Evolutionary conservation across 2,329 filamentous ascomycete species (phyloP).

Genomic region (Whalleya microplaca): DNA sequence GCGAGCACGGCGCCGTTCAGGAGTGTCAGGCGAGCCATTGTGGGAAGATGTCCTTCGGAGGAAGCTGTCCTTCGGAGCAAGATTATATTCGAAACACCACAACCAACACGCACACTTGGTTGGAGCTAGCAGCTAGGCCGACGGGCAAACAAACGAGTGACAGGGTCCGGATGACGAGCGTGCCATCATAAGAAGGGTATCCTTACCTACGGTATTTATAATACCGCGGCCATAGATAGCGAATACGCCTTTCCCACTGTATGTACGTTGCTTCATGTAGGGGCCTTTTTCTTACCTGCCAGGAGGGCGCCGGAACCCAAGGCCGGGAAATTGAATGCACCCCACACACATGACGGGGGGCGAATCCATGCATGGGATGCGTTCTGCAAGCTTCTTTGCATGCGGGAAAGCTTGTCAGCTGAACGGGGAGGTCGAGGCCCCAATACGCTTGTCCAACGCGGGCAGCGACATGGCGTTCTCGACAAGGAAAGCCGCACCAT

Average conservation of each 20-base stretch:
- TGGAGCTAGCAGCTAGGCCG: too few relatives aligned
- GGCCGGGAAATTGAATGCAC: too few relatives aligned
- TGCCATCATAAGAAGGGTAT: too few relatives aligned
- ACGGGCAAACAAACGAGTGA: background rate
- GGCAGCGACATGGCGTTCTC: background rate
- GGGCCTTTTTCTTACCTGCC: too few relatives aligned
- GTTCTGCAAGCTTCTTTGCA: background rate
- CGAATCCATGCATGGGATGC: too few relatives aligned
- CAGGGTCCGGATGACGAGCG: slow-evolving; percentile 1
- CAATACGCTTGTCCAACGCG: background rate
- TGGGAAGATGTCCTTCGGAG: background rate
- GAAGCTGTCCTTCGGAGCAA: too few relatives aligned
- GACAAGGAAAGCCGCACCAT: background rate
- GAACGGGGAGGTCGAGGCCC: background rate
- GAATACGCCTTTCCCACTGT: too few relatives aligned
- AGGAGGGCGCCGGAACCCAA: background rate
- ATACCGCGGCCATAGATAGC: too few relatives aligned
- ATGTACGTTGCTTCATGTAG: too few relatives aligned
- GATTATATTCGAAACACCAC: background rate
- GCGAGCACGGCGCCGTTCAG: slow-evolving; percentile 19
- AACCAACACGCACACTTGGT: too few relatives aligned
- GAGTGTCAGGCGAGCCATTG: slow-evolving; percentile 23
- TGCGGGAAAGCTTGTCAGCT: background rate
- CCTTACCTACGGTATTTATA: too few relatives aligned
- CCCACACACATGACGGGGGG: background rate